These are phyloP conservation scores for Ceratocystis huliohia DNA, from an alignment of 2,329 filamentous ascomycete genomes.

Conservation along the genomic window DNA sequence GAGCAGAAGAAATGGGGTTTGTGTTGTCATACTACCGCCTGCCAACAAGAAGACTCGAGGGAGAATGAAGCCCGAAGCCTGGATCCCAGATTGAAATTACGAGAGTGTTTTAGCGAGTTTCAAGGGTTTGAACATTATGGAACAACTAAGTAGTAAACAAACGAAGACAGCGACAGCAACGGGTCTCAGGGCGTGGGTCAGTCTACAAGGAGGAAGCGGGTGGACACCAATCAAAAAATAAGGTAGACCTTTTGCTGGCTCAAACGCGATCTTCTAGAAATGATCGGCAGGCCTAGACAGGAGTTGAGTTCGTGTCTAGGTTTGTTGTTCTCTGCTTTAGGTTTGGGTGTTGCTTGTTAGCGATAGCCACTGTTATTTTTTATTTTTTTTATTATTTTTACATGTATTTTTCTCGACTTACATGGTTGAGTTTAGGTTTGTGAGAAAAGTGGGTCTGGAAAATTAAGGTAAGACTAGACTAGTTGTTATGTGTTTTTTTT, in stretches of 20 bases:
- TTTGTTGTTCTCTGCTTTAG: not conserved
- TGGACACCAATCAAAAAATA: not conserved
- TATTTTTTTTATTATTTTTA: not conserved
- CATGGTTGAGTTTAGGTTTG: slow-evolving; percentile 3
- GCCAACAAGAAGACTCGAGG: slow-evolving; percentile 24
- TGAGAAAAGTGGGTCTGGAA: not conserved
- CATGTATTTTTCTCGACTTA: not conserved
- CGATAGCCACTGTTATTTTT: no score
- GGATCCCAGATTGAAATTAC: slow-evolving; percentile 30
- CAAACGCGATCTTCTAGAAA: slow-evolving; percentile 6
- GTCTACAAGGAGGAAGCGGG: not conserved
- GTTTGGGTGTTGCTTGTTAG: not conserved
- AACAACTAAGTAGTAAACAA: slow-evolving; percentile 4
- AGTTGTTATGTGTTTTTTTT: not conserved
- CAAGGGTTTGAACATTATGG: slow-evolving; percentile 29
- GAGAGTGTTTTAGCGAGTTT: slow-evolving; percentile 41
- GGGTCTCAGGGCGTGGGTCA: not conserved
- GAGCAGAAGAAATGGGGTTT: not conserved
- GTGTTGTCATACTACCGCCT: not conserved
- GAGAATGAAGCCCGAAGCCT: not conserved
- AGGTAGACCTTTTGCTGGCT: slow-evolving; percentile 7
- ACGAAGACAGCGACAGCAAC: not conserved
- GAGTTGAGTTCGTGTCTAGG: slow-evolving; percentile 1
- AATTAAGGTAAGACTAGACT: slow-evolving; percentile 4
- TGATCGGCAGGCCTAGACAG: slow-evolving; percentile 5